Conservation (phyloP, 1,284 basidiomycete genomes). For the Sanghuangporus sanghuang region DNA sequence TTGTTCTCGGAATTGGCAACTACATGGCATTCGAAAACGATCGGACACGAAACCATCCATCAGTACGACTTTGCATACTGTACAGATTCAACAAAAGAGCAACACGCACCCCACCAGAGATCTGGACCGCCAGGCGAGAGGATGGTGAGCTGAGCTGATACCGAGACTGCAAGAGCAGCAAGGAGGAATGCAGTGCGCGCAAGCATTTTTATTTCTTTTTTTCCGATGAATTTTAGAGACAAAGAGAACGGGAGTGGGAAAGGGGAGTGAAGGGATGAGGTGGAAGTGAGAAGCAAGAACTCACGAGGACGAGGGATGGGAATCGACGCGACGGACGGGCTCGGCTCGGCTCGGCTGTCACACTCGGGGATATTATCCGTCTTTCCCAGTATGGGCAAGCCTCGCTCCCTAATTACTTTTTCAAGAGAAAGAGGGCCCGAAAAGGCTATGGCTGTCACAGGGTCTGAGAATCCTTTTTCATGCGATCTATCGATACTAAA, state of each 20-base stretch:
- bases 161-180: slow-evolving; percentile 29
- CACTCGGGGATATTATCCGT: too few species aligned
- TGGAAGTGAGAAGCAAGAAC: not conserved
- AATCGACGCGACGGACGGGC: not conserved
- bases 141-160: slow-evolving; percentile 32
- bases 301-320: not conserved
- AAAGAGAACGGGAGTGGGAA: not conserved
- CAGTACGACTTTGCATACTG: not conserved
- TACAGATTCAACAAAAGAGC: not conserved
- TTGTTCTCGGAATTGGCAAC: slow-evolving; percentile 34
- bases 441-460: too few species aligned
- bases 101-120: slow-evolving; percentile 45
- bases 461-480: too few species aligned
- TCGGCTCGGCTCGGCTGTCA: too few species aligned
- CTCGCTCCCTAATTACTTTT: too few species aligned
- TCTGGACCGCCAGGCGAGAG: slow-evolving; percentile 32
- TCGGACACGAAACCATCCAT: not conserved
- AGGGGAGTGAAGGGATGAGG: not conserved
- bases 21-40: slow-evolving; percentile 12
- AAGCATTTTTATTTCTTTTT: slow-evolving; percentile 31
- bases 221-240: not conserved
- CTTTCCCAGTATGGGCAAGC: too few species aligned
- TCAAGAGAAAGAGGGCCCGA: too few species aligned
- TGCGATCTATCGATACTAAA: too few species aligned
- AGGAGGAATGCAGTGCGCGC: slow-evolving; percentile 29